phyloP scores from a whole-genome alignment of 2,329 filamentous ascomycete genomes.

The Trichoderma koningiopsis region DNA sequence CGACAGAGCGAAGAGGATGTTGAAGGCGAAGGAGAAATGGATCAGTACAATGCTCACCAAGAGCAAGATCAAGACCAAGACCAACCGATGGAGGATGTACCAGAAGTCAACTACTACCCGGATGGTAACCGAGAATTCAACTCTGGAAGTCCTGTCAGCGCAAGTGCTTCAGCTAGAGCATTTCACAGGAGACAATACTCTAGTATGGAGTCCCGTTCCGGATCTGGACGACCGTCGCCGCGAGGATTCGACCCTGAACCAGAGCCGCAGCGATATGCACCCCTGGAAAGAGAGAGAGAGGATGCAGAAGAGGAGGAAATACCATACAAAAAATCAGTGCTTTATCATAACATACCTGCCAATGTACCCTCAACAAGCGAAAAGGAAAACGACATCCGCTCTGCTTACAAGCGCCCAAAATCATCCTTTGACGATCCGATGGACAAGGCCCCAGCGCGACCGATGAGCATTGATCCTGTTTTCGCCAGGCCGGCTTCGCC shows the following conservation, averaged over 20 bases:
- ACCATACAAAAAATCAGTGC: constrained; percentile 48
- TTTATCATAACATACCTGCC: constrained; percentile 61
- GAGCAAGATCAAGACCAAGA: constrained; percentile 52
- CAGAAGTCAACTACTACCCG: constrained; percentile 46
- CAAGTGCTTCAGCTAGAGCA: constrained; percentile 47
- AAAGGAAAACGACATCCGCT: constrained; percentile 81
- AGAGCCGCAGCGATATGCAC: constrained; percentile 34
- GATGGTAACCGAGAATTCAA: constrained; percentile 51
- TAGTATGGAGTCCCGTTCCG: constrained; percentile 40
- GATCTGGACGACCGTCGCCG: constrained; percentile 38
- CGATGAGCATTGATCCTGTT: constrained; percentile 49
- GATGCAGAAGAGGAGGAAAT: constrained; percentile 41
- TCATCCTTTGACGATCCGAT: constrained; percentile 55
- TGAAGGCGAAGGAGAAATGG: constrained; percentile 48
- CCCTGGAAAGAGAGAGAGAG: constrained; percentile 30
- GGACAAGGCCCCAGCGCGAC: constrained; percentile 59
- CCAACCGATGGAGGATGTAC: constrained; percentile 43
- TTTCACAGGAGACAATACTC: constrained; percentile 46
- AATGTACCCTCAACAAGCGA: constrained; percentile 67
- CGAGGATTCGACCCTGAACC: constrained; percentile 29
- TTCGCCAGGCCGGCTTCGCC: constrained; percentile 47
- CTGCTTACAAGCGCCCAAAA: constrained; percentile 67
- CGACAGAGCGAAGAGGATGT: constrained; percentile 68
- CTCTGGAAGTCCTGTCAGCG: constrained; percentile 62
- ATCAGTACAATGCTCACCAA: constrained; percentile 42